Percentiles rank a stretch among this genome's conserved stretches.
Conservation (phyloP, 148 eudicot species). For the Rhododendron griersonianum region DNA sequence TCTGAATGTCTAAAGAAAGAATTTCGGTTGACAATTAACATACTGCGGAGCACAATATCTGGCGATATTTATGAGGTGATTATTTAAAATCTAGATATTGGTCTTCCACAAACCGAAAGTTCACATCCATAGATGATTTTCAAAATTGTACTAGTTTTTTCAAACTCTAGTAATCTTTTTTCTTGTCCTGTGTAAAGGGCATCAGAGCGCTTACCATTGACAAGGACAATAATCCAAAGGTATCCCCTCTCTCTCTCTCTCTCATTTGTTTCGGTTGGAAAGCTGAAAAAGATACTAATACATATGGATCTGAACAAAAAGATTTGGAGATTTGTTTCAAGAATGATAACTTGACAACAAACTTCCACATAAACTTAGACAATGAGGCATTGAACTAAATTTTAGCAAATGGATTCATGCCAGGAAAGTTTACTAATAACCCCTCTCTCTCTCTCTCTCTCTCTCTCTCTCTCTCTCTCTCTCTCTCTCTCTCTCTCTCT, state of each 20-base stretch:
- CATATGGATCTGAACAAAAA: background rate
- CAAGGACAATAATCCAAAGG: slow-evolving; percentile 94
- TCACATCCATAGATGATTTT: background rate
- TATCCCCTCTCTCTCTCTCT: slow-evolving; percentile 14
- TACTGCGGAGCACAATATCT: slow-evolving; percentile 57
- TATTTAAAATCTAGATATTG: background rate
- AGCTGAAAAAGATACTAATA: background rate
- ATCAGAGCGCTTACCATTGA: slow-evolving; percentile 90
- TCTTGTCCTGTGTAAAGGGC: slow-evolving; percentile 46
- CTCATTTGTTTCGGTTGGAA: background rate
- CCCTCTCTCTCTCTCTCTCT: background rate
- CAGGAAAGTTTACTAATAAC: background rate
- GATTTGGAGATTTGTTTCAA: background rate
- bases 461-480: background rate
- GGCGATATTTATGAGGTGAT: slow-evolving; percentile 87
- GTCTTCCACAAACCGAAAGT: background rate
- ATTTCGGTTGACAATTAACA: slow-evolving; percentile 81
- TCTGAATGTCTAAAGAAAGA: slow-evolving; percentile 84
- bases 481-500: background rate
- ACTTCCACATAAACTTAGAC: background rate
- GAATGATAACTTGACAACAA: background rate
- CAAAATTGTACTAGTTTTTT: background rate
- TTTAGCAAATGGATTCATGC: background rate
- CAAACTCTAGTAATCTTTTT: background rate
- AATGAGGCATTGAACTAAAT: background rate